Percentiles rank a stretch among this genome's conserved stretches.
Evolutionary conservation across 148 eudicot species (phyloP).

Genomic region (Camellia lanceoleosa): DNA sequence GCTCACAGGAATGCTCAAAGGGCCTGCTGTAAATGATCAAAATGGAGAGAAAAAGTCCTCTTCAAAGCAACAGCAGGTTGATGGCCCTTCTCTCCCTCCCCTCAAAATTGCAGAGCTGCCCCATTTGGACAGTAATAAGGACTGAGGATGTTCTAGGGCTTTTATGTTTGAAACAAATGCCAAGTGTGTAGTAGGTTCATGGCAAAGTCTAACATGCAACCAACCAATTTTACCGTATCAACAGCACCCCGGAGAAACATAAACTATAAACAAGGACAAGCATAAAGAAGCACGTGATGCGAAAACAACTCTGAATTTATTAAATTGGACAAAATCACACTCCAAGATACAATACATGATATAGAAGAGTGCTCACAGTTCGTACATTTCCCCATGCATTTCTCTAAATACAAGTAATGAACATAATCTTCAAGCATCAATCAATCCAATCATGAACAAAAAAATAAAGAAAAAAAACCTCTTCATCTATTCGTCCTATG

Average conservation of each 20-base stretch:
- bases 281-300: neutral
- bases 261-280: neutral
- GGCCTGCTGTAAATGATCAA: slow-evolving; percentile 5
- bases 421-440: neutral
- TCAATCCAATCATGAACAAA: neutral
- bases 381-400: neutral
- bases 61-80: slow-evolving; percentile 16
- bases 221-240: neutral
- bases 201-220: too few species aligned
- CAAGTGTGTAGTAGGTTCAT: neutral
- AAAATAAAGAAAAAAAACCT: neutral
- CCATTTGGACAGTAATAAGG: slow-evolving; percentile 17
- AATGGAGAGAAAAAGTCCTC: slow-evolving; percentile 19
- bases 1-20: slow-evolving; percentile 38
- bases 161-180: neutral
- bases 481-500: neutral
- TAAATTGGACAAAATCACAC: neutral
- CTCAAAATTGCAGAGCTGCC: slow-evolving; percentile 38
- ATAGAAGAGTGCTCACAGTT: neutral
- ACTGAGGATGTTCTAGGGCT: slow-evolving; percentile 9
- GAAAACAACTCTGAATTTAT: neutral
- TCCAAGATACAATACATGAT: neutral
- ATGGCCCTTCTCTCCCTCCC: slow-evolving; percentile 15
- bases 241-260: neutral
- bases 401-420: neutral